Conservation (phyloP, 2,329 filamentous ascomycete species). For the Fusarium sacchari region DNA sequence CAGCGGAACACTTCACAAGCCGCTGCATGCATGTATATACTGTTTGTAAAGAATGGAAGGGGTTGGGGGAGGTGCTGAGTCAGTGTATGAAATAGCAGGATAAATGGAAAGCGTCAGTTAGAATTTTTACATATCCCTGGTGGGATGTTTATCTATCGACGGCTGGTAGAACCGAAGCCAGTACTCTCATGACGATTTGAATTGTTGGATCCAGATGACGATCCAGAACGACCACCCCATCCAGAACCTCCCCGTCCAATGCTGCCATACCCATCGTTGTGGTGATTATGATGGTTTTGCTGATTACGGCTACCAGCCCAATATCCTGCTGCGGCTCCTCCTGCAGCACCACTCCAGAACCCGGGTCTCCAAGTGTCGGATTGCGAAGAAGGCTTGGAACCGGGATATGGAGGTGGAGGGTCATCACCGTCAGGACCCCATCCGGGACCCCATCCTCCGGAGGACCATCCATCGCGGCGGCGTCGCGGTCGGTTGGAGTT, state of each 20-base stretch:
- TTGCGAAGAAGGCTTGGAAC: slow-evolving; percentile 50
- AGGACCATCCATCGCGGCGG: slow-evolving; percentile 45
- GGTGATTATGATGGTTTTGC: slow-evolving; percentile 41
- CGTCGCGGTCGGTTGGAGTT: slow-evolving; percentile 26
- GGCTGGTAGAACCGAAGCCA: slow-evolving; percentile 76
- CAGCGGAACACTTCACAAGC: slow-evolving; percentile 9
- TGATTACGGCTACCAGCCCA: slow-evolving; percentile 62
- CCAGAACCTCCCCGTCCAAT: slow-evolving; percentile 48
- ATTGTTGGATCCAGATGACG: slow-evolving; percentile 51
- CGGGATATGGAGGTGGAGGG: slow-evolving; percentile 61
- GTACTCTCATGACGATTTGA: slow-evolving; percentile 71
- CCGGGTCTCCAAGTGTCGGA: slow-evolving; percentile 72
- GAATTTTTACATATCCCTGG: not conserved
- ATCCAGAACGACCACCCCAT: slow-evolving; percentile 44
- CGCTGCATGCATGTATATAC: slow-evolving; percentile 41
- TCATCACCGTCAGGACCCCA: slow-evolving; percentile 58
- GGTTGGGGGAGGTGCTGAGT: slow-evolving; percentile 20
- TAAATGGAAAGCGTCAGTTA: slow-evolving; percentile 41
- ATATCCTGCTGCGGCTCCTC: slow-evolving; percentile 76
- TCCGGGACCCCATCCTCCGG: slow-evolving; percentile 51
- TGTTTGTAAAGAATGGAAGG: slow-evolving; percentile 32
- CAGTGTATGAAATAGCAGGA: slow-evolving; percentile 40
- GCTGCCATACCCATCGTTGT: slow-evolving; percentile 48
- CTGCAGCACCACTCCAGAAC: slow-evolving; percentile 77
- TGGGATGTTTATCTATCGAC: slow-evolving; percentile 54